A percentile compares a stretch with the other conserved stretches of the same genome.
These are phyloP conservation scores for Plasmodium inui DNA, from an alignment of 169 alveolate species.

Conservation along the genomic window DNA sequence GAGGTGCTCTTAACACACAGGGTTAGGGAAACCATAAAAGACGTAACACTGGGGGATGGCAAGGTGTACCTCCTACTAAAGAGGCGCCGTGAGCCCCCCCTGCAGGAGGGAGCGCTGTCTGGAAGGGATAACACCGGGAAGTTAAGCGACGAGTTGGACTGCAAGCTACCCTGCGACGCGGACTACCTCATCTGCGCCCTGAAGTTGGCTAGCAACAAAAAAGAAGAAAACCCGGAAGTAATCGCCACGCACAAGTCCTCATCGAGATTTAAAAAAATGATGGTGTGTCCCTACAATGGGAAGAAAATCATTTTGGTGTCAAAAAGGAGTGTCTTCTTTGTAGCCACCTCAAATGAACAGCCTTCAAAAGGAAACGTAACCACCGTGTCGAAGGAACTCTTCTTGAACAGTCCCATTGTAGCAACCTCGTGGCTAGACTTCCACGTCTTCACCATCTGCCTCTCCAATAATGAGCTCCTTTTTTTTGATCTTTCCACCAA, in stretches of 20 bases:
- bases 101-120: not conserved
- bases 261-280: constrained; percentile 4
- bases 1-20: constrained; percentile 2
- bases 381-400: constrained; percentile 6
- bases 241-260: not conserved
- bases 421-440: constrained; percentile 54
- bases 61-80: constrained; percentile 17
- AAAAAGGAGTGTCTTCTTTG: constrained; percentile 18
- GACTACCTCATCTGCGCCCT: constrained; percentile 10
- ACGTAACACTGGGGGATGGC: not conserved
- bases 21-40: constrained; percentile 6
- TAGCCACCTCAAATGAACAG: not conserved
- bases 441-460: constrained; percentile 22
- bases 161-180: not conserved
- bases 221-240: not conserved
- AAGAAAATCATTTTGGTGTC: constrained; percentile 42
- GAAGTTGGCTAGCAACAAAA: not conserved
- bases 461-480: constrained; percentile 23
- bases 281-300: constrained; percentile 55
- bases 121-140: not conserved
- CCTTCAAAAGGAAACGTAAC: not conserved
- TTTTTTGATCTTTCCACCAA: constrained; percentile 21
- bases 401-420: constrained; percentile 18
- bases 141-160: not conserved
- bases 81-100: not conserved